Evolutionary conservation across 148 eudicot species (phyloP).

Genomic region (Pharnaceum exiguum): DNA sequence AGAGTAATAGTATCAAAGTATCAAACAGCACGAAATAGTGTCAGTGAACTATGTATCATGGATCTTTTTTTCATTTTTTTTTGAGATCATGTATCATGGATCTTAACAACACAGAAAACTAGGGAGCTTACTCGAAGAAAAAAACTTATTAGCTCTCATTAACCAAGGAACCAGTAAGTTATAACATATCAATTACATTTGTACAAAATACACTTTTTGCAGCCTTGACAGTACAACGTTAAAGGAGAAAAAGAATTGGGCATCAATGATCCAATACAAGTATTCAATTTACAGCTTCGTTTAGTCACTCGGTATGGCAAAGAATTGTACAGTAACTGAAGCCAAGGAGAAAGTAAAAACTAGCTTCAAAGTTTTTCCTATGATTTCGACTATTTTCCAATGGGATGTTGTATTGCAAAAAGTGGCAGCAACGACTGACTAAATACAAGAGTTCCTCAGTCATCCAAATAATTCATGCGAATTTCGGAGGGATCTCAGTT

Average conservation of each 20-base stretch:
- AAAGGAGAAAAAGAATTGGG: conserved; percentile 14
- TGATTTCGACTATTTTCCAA: conserved; percentile 1
- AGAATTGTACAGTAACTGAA: conserved; percentile 18
- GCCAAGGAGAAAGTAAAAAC: not conserved
- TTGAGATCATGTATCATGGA: not conserved
- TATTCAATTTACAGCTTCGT: conserved; percentile 22
- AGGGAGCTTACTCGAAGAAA: not conserved
- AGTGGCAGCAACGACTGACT: not conserved
- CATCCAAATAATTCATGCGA: not conserved
- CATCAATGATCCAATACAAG: conserved; percentile 4
- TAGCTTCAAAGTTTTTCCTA: not conserved
- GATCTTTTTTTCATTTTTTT: too few relatives aligned
- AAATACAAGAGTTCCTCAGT: conserved; percentile 6
- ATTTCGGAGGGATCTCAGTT: conserved; percentile 28
- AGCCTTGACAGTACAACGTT: conserved; percentile 7
- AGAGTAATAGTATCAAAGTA: too few relatives aligned
- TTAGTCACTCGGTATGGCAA: conserved; percentile 1
- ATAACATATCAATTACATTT: conserved; percentile 10
- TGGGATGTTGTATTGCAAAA: conserved; percentile 4
- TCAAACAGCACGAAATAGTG: too few relatives aligned
- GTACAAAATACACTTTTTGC: conserved; percentile 18
- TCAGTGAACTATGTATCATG: too few relatives aligned
- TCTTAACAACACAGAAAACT: not conserved
- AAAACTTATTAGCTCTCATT: conserved; percentile 9
- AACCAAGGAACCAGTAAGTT: conserved; percentile 7